These are phyloP conservation scores for Daldinia vernicosa DNA, from an alignment of 495 filamentous ascomycete species.

Conservation along the genomic window DNA sequence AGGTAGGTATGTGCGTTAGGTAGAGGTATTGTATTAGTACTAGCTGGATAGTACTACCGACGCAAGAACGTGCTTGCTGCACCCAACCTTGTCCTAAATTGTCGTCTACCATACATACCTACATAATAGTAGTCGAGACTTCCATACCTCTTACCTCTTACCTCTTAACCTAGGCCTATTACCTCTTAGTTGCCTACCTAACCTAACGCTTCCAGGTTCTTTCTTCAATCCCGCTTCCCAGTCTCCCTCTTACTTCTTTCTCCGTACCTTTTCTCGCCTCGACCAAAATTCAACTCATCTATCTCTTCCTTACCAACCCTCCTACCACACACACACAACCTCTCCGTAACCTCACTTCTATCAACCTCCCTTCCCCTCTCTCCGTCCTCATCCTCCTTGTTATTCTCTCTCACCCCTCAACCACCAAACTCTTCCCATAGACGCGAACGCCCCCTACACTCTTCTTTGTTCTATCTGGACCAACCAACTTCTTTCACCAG, in stretches of 20 bases:
- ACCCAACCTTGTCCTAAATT: slow-evolving; percentile 39
- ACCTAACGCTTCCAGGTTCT: slow-evolving; percentile 43
- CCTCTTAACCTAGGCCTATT: slow-evolving; percentile 4
- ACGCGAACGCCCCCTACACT: slow-evolving; percentile 33
- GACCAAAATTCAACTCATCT: slow-evolving; percentile 22
- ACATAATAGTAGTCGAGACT: slow-evolving; percentile 12
- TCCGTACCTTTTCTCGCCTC: slow-evolving; percentile 37
- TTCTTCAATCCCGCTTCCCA: slow-evolving; percentile 39
- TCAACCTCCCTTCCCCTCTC: slow-evolving; percentile 38
- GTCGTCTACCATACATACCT: slow-evolving; percentile 4
- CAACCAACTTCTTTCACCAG: slow-evolving; percentile 22
- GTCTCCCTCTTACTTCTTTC: slow-evolving; percentile 34
- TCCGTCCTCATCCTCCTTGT: slow-evolving; percentile 34
- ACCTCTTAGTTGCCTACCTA: slow-evolving; percentile 31
- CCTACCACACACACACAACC: slow-evolving; percentile 23
- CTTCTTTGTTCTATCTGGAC: slow-evolving; percentile 29
- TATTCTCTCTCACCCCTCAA: slow-evolving; percentile 29
- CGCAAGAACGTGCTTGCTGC: slow-evolving; percentile 33
- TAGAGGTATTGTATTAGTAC: slow-evolving; percentile 22
- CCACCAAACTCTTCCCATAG: slow-evolving; percentile 41
- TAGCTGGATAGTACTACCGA: slow-evolving; percentile 35
- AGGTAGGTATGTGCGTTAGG: neutral
- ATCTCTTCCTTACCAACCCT: slow-evolving; percentile 29
- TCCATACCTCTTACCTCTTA: slow-evolving; percentile 10
- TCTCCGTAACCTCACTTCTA: slow-evolving; percentile 40